A percentile compares a stretch with the other conserved stretches of the same genome.
phyloP scores from a whole-genome alignment of 2,329 filamentous ascomycete species.

The Monosporascus sp. region DNA sequence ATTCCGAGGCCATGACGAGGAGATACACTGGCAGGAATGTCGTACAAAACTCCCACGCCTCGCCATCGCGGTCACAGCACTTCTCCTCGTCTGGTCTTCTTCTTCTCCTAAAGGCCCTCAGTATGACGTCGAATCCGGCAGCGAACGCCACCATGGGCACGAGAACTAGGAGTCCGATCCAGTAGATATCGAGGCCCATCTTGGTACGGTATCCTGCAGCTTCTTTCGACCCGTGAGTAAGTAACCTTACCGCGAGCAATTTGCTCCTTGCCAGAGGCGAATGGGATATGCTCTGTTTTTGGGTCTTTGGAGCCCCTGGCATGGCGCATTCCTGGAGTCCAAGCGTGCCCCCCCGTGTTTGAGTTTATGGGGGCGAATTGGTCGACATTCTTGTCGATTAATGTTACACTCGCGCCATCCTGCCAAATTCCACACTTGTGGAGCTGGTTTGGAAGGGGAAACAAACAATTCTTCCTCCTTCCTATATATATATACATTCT shows the following conservation, averaged over 20 bases:
- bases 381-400: background rate
- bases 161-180: conserved; percentile 17
- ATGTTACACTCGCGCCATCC: background rate
- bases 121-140: conserved; percentile 10
- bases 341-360: no score
- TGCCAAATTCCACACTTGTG: background rate
- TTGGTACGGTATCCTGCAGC: background rate
- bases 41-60: conserved; percentile 13
- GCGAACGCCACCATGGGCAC: conserved; percentile 12
- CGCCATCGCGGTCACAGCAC: conserved; percentile 5
- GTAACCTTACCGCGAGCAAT: no score
- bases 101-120: conserved; percentile 2
- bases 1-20: conserved; percentile 45
- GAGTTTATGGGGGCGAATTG: no score
- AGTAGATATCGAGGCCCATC: conserved; percentile 20
- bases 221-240: no score
- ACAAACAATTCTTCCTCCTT: background rate
- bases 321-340: no score
- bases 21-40: conserved; percentile 35
- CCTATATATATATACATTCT: no score
- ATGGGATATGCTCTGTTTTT: background rate
- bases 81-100: conserved; percentile 1
- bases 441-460: no score
- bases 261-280: no score
- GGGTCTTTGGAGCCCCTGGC: no score